A percentile compares a stretch with the other conserved stretches of the same genome.
Conservation (phyloP, 2,329 filamentous ascomycete genomes). For the Torrubiellomyces zombiae region DNA sequence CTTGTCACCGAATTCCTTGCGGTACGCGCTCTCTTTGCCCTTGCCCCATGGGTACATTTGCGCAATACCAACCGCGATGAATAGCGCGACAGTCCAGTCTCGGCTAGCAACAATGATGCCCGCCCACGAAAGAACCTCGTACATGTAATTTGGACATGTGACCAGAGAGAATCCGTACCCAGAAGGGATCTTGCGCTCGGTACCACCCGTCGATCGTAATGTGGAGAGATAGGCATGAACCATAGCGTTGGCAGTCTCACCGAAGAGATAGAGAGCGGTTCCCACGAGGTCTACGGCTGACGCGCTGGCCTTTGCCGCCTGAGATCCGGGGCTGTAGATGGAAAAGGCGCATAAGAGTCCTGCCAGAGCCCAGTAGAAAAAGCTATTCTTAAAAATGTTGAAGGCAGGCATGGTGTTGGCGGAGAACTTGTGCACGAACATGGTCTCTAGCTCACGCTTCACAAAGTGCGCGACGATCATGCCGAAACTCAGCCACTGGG, state of each 20-base stretch:
- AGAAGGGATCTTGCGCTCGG: constrained; percentile 71
- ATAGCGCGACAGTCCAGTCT: constrained; percentile 62
- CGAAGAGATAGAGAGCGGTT: constrained; percentile 54
- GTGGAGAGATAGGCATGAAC: constrained; percentile 66
- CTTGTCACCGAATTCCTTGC: constrained; percentile 78
- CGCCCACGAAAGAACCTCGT: constrained; percentile 75
- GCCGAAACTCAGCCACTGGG: constrained; percentile 57
- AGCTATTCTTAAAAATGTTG: constrained; percentile 91
- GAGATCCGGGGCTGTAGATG: constrained; percentile 62
- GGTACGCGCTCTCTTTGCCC: constrained; percentile 83
- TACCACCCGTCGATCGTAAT: constrained; percentile 63
- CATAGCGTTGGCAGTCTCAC: constrained; percentile 65
- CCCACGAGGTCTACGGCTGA: constrained; percentile 46
- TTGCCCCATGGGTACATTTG: constrained; percentile 82
- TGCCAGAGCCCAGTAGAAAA: constrained; percentile 81
- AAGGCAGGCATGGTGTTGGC: constrained; percentile 78
- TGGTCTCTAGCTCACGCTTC: constrained; percentile 89
- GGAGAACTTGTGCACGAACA: constrained; percentile 92
- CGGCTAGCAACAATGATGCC: constrained; percentile 67
- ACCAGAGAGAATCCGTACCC: constrained; percentile 76
- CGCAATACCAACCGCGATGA: constrained; percentile 52
- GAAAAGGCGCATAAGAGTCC: constrained; percentile 71
- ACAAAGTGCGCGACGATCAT: constrained; percentile 72
- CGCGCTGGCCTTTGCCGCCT: constrained; percentile 38
- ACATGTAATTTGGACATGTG: constrained; percentile 96